phyloP scores from a whole-genome alignment of 371 early-diverging fungal genomes.

The Rhizomucor miehei region DNA sequence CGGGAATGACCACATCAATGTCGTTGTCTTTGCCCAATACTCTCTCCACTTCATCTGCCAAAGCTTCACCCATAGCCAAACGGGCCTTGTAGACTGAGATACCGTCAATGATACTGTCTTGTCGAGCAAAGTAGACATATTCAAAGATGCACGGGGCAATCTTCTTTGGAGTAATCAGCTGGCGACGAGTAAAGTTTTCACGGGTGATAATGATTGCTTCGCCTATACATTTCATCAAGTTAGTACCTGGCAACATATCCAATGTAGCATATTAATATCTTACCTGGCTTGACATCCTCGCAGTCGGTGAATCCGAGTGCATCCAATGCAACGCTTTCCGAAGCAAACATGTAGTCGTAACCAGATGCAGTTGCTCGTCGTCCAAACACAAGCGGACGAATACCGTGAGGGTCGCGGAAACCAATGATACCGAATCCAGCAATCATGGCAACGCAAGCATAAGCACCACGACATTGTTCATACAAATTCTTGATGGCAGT shows the following conservation, averaged over 20 bases:
- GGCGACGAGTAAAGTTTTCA: constrained; percentile 61
- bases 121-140: constrained; percentile 97
- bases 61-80: constrained; percentile 94
- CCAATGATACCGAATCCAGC: constrained; percentile 90
- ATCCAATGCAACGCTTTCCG: constrained; percentile 92
- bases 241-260: not conserved
- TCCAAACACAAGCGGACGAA: constrained; percentile 92
- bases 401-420: constrained; percentile 94
- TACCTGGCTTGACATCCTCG: constrained; percentile 80
- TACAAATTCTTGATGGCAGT: constrained; percentile 84
- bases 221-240: constrained; percentile 24
- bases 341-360: constrained; percentile 94
- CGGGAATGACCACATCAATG: constrained; percentile 97
- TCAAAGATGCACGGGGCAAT: constrained; percentile 97
- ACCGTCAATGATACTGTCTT: constrained; percentile 96
- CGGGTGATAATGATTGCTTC: constrained; percentile 91
- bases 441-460: constrained; percentile 94
- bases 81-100: constrained; percentile 97
- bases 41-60: constrained; percentile 77
- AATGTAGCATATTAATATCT: constrained; percentile 12
- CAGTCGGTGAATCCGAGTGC: constrained; percentile 87
- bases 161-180: constrained; percentile 49
- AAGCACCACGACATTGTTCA: constrained; percentile 85
- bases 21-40: constrained; percentile 71
- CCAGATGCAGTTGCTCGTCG: constrained; percentile 55